Percentiles rank a stretch among this genome's conserved stretches.
Conservation (phyloP, 2,329 filamentous ascomycete species). For the Aspergillus nomiae region DNA sequence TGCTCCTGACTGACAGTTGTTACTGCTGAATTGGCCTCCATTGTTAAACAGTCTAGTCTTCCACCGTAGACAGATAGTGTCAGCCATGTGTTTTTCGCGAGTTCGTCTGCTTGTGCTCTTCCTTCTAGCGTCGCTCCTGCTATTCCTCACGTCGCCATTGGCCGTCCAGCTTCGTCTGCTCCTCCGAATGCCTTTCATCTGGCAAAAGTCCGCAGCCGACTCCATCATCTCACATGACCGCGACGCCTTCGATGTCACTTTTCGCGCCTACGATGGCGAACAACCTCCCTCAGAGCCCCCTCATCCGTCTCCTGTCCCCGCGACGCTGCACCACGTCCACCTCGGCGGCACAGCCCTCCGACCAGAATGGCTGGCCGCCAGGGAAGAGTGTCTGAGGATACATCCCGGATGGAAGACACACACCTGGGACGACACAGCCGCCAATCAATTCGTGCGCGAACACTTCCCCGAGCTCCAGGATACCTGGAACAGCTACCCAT, state of each 20-base stretch:
- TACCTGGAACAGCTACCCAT: slow-evolving; percentile 22
- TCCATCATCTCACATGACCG: slow-evolving; percentile 6
- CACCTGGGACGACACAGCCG: slow-evolving; percentile 19
- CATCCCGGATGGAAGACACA: slow-evolving; percentile 19
- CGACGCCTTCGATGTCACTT: slow-evolving; percentile 13
- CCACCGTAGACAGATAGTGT: neutral
- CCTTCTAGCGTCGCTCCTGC: neutral
- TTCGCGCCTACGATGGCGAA: slow-evolving; percentile 3
- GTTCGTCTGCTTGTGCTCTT: neutral
- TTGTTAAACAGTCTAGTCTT: neutral
- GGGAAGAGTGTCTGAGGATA: slow-evolving; percentile 17
- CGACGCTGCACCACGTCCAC: slow-evolving; percentile 17
- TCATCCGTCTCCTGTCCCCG: neutral
- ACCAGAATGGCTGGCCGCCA: slow-evolving; percentile 20
- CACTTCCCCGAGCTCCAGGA: slow-evolving; percentile 19
- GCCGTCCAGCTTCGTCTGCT: slow-evolving; percentile 1
- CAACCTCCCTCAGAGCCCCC: neutral
- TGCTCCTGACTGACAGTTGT: neutral
- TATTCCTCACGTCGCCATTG: neutral
- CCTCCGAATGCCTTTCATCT: slow-evolving; percentile 14
- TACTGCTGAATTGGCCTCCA: no score
- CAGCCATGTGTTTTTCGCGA: neutral
- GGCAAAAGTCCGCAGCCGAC: neutral
- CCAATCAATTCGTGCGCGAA: slow-evolving; percentile 16
- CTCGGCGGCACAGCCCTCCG: slow-evolving; percentile 15